These are phyloP conservation scores for Talaromyces proteolyticus DNA, from an alignment of 495 filamentous ascomycete genomes.

Conservation along the genomic window DNA sequence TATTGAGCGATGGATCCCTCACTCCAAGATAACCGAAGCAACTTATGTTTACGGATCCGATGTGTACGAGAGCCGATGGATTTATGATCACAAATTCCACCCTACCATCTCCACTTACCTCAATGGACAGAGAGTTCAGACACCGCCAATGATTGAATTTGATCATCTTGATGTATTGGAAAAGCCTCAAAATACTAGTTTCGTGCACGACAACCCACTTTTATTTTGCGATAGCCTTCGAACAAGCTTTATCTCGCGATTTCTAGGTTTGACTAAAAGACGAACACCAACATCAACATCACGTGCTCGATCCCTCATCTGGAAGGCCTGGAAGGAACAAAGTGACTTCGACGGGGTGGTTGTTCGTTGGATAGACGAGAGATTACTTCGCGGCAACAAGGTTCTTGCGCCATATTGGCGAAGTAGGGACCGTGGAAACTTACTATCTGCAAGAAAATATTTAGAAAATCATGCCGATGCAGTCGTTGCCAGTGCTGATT, in stretches of 20 bases:
- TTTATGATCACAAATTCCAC: conserved; percentile 59
- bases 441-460: conserved; percentile 47
- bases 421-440: conserved; percentile 46
- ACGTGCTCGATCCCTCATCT: conserved; percentile 52
- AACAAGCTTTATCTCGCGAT: conserved; percentile 38
- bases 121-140: conserved; percentile 47
- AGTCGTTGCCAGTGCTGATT: conserved; percentile 55
- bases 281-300: conserved; percentile 51
- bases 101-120: conserved; percentile 52
- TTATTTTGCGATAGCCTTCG: conserved; percentile 42
- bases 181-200: conserved; percentile 49
- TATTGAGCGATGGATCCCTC: conserved; percentile 53
- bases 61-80: conserved; percentile 50
- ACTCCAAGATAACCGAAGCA: conserved; percentile 52
- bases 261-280: conserved; percentile 42
- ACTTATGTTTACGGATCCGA: conserved; percentile 49
- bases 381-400: conserved; percentile 48
- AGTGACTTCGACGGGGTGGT: conserved; percentile 55
- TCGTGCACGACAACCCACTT: conserved; percentile 52
- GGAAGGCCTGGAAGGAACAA: conserved; percentile 59
- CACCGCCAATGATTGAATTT: conserved; percentile 53
- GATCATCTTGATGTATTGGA: conserved; percentile 50
- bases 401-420: conserved; percentile 54
- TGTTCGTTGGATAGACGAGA: conserved; percentile 59
- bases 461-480: conserved; percentile 50